Percentiles rank a stretch among this genome's conserved stretches.
Conservation (phyloP, 495 filamentous ascomycete species). For the Penicillium salamii region DNA sequence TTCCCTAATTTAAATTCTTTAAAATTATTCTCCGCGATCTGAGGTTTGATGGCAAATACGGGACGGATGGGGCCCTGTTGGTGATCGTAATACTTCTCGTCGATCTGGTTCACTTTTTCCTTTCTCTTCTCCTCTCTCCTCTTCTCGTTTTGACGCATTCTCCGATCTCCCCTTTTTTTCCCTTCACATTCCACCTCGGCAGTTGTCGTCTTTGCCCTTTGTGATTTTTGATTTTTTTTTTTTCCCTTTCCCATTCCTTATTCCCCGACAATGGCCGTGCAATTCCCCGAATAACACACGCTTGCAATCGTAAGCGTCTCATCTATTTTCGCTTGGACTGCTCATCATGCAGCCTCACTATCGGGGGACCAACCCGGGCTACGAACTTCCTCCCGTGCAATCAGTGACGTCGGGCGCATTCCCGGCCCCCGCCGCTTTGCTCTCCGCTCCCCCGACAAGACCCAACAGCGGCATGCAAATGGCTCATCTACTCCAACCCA, state of each 20-base stretch:
- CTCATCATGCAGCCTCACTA: slow-evolving; percentile 22
- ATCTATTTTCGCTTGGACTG: too few species aligned
- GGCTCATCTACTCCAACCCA: slow-evolving; percentile 44
- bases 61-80: slow-evolving; percentile 27
- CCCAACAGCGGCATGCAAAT: slow-evolving; percentile 44
- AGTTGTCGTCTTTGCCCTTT: slow-evolving; percentile 6
- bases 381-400: slow-evolving; percentile 42
- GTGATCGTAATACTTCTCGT: slow-evolving; percentile 24
- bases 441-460: slow-evolving; percentile 45
- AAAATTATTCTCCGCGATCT: slow-evolving; percentile 29
- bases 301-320: too few species aligned
- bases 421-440: slow-evolving; percentile 30
- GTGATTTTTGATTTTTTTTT: slow-evolving; percentile 21
- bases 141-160: slow-evolving; percentile 22
- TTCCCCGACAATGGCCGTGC: neutral
- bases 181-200: neutral
- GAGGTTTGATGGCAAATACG: slow-evolving; percentile 15
- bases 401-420: slow-evolving; percentile 40
- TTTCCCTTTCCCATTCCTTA: slow-evolving; percentile 6
- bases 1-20: slow-evolving; percentile 26
- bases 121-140: slow-evolving; percentile 2
- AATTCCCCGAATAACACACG: neutral
- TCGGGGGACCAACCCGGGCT: slow-evolving; percentile 22
- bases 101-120: slow-evolving; percentile 28
- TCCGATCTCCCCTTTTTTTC: slow-evolving; percentile 6